Percentiles rank a stretch among this genome's conserved stretches.
Conservation (phyloP, 257 asterid species). For the Leonotis leonurus region DNA sequence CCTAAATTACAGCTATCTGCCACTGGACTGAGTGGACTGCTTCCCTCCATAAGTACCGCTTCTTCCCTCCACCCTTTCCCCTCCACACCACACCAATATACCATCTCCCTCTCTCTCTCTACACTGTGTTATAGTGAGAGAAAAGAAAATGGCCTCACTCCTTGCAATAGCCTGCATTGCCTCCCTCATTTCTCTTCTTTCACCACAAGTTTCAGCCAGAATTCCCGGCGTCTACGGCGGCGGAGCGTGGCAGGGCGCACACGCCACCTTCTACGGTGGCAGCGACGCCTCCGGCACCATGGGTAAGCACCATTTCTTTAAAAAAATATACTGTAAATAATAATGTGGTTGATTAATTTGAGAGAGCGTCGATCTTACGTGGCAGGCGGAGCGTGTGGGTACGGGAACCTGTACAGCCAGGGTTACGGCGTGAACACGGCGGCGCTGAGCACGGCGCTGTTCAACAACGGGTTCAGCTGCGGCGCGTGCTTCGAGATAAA, state of each 20-base stretch:
- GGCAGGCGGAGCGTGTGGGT: slow-evolving; percentile 88
- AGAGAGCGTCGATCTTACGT: too few relatives aligned
- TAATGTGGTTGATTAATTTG: background rate
- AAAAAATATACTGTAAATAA: background rate
- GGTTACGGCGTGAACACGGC: slow-evolving; percentile 89
- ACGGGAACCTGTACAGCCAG: slow-evolving; percentile 79
- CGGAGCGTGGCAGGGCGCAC: slow-evolving; percentile 59
- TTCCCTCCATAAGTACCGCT: slow-evolving; percentile 58
- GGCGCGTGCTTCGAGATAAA: slow-evolving; percentile 82
- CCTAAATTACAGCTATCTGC: slow-evolving; percentile 32
- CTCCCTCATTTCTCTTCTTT: slow-evolving; percentile 16
- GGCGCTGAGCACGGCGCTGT: slow-evolving; percentile 84
- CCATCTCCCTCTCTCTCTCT: background rate
- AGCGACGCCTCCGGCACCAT: slow-evolving; percentile 90
- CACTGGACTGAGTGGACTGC: slow-evolving; percentile 28
- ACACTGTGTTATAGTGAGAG: slow-evolving; percentile 3
- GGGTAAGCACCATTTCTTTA: slow-evolving; percentile 31
- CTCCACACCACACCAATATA: too few relatives aligned
- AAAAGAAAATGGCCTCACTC: slow-evolving; percentile 46
- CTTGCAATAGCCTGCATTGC: slow-evolving; percentile 30
- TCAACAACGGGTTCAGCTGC: slow-evolving; percentile 66
- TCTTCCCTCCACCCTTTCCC: slow-evolving; percentile 12
- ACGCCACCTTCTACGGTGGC: slow-evolving; percentile 89
- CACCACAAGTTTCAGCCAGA: slow-evolving; percentile 26
- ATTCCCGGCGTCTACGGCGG: slow-evolving; percentile 54